These are phyloP conservation scores for Saturnispora halmiae DNA, from an alignment of 805 yeast species.

Conservation along the genomic window DNA sequence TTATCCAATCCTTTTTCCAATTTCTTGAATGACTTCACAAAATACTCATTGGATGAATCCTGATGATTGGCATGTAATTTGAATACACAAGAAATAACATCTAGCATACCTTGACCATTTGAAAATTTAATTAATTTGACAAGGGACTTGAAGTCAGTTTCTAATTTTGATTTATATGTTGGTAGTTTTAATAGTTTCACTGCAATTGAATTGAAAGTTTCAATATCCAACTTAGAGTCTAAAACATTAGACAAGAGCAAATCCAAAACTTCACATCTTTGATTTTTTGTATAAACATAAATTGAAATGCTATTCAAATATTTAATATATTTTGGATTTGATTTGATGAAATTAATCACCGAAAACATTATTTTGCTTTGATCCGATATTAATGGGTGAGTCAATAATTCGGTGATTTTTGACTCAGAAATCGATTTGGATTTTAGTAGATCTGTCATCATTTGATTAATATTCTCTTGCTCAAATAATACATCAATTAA, in stretches of 20 bases:
- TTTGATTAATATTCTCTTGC: conserved; percentile 20
- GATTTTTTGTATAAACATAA: conserved; percentile 35
- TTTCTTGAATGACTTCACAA: conserved; percentile 10
- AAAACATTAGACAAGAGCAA: conserved; percentile 12
- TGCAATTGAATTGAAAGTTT: neutral
- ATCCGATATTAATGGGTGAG: conserved; percentile 39
- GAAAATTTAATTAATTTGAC: conserved; percentile 11
- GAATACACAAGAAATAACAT: conserved; percentile 34
- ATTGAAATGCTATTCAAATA: conserved; percentile 34
- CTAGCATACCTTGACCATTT: conserved; percentile 12
- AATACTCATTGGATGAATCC: conserved; percentile 16
- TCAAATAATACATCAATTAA: conserved; percentile 32
- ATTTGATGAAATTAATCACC: conserved; percentile 14
- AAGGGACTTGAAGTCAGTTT: conserved; percentile 23
- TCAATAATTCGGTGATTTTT: conserved; percentile 21
- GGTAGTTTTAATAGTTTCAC: conserved; percentile 39
- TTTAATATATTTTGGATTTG: neutral
- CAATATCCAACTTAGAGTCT: conserved; percentile 17
- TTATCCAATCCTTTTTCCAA: conserved; percentile 1
- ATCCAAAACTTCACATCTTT: conserved; percentile 27
- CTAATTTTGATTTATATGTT: conserved; percentile 45
- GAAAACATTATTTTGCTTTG: conserved; percentile 32
- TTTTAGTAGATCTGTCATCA: conserved; percentile 28
- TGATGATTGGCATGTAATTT: conserved; percentile 32
- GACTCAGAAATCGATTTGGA: conserved; percentile 13